phyloP scores from a whole-genome alignment of 768 basidiomycete genomes.

The Kwoniella sp. region DNA sequence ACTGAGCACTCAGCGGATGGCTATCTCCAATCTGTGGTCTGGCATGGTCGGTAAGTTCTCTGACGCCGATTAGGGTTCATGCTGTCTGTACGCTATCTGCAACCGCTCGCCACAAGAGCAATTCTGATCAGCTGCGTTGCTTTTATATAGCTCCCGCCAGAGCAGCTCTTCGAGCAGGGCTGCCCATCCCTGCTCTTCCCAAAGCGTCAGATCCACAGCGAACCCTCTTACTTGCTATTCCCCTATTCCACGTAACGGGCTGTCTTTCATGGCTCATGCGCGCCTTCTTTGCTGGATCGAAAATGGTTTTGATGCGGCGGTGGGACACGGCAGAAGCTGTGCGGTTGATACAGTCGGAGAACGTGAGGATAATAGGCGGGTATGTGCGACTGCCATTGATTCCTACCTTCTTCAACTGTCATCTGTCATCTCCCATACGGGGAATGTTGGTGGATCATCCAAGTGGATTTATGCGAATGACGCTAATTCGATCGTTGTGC shows the following conservation, averaged over 20 bases:
- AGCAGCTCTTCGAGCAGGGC: constrained; percentile 43
- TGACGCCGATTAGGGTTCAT: background rate
- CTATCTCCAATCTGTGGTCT: constrained; percentile 47
- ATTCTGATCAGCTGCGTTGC: no score
- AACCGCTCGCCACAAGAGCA: no score
- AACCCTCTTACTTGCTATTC: constrained; percentile 46
- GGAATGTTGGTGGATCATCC: no score
- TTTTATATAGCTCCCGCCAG: constrained; percentile 42
- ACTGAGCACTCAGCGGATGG: constrained; percentile 50
- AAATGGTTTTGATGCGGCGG: constrained; percentile 41
- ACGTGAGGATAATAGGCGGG: constrained; percentile 48
- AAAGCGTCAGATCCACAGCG: constrained; percentile 35
- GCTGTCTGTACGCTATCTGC: no score
- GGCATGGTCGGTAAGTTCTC: constrained; percentile 46
- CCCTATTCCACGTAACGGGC: constrained; percentile 52
- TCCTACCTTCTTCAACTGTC: no score
- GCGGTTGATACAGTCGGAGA: constrained; percentile 35
- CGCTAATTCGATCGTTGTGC: background rate
- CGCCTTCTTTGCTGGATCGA: constrained; percentile 46
- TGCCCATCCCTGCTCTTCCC: constrained; percentile 36
- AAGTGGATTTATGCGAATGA: background rate
- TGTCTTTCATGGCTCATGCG: constrained; percentile 50
- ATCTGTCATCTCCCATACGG: no score
- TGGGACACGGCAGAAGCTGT: constrained; percentile 45
- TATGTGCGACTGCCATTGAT: constrained; percentile 17